Percentiles rank a stretch among this genome's conserved stretches.
Conservation (phyloP, 2,329 filamentous ascomycete genomes). For the Rhynchosporium graminicola region DNA sequence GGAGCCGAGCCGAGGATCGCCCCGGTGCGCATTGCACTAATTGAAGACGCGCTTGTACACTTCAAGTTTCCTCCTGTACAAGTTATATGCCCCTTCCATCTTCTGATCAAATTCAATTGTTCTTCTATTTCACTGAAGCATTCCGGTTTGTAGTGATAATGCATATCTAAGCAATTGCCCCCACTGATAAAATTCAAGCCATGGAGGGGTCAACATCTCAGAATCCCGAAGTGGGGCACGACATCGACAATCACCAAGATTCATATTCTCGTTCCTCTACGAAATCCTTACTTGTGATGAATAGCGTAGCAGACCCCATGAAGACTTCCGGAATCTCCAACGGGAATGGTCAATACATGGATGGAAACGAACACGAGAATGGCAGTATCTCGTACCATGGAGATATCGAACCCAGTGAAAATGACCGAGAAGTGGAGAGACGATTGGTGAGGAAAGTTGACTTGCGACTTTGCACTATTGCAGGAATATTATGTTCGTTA, state of each 20-base stretch:
- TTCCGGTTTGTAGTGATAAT: not conserved
- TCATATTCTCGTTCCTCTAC: not conserved
- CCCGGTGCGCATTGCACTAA: not conserved
- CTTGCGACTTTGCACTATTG: slow-evolving; percentile 68
- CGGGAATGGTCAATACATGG: not conserved
- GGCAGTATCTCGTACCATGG: not conserved
- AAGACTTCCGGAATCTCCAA: not conserved
- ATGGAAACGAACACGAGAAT: not conserved
- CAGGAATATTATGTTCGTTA: slow-evolving; percentile 68
- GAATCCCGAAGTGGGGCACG: not conserved
- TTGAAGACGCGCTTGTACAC: not conserved
- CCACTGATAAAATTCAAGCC: not conserved
- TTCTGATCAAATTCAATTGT: too few species aligned
- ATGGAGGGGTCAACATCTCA: slow-evolving; percentile 8
- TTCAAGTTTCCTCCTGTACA: not conserved
- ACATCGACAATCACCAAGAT: not conserved
- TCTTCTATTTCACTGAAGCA: too few species aligned
- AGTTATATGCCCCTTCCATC: too few species aligned
- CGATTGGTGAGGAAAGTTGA: slow-evolving; percentile 64
- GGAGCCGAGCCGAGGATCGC: not conserved
- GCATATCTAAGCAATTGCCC: not conserved
- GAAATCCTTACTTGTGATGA: slow-evolving; percentile 5
- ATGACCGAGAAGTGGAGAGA: slow-evolving; percentile 37
- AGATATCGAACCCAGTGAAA: not conserved
- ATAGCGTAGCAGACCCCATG: not conserved